phyloP scores from a whole-genome alignment of 179 eudicot species.

The Heliamphora pulchella region DNA sequence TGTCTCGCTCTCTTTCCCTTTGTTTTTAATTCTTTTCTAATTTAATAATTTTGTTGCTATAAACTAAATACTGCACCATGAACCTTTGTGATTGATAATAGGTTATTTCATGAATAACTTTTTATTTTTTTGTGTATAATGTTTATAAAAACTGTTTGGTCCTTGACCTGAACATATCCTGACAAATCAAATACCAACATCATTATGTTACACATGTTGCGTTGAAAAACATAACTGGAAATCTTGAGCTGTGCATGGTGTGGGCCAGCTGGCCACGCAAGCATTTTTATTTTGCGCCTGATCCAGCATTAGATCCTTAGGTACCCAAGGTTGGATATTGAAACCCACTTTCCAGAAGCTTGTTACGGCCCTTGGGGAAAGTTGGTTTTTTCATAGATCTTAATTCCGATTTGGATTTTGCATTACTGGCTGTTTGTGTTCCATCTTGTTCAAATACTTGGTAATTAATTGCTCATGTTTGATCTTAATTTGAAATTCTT shows the following conservation, averaged over 20 bases:
- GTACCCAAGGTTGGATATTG: background rate
- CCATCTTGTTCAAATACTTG: no score
- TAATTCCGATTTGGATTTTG: background rate
- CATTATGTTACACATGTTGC: background rate
- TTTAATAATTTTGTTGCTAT: no score
- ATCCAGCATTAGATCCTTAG: background rate
- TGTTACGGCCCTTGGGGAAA: background rate
- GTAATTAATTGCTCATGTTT: background rate
- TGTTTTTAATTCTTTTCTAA: no score
- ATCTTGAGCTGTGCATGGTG: background rate
- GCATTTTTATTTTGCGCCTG: no score
- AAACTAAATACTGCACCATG: no score
- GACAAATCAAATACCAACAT: background rate
- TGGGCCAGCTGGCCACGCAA: no score
- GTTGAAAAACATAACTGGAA: background rate
- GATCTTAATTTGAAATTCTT: background rate
- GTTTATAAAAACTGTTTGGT: background rate
- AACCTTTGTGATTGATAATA: no score
- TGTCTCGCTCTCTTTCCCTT: no score
- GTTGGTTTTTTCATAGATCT: background rate
- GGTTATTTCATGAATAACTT: no score
- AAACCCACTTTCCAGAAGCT: background rate
- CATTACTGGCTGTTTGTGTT: background rate
- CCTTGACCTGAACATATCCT: background rate
- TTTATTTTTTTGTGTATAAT: background rate